A percentile compares a stretch with the other conserved stretches of the same genome.
Conservation (phyloP, 78 protist species). For the Emiliania huxleyi region DNA sequence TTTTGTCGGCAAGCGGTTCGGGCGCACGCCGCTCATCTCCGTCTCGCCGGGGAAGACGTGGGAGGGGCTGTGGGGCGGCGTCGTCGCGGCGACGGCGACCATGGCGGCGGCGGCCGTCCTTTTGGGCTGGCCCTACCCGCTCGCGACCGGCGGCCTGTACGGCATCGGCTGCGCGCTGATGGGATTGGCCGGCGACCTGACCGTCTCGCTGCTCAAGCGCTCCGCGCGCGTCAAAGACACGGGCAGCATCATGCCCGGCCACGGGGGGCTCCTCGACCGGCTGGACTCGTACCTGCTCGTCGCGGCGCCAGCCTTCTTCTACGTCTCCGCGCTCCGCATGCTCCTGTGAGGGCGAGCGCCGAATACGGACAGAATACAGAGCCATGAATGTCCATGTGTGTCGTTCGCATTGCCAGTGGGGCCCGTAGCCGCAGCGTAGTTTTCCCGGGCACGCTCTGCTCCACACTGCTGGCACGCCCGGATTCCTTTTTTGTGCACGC, state of each 20-base stretch:
- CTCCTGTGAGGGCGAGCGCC: too few species aligned
- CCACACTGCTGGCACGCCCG: too few species aligned
- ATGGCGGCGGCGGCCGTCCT: neutral
- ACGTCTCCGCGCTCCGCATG: neutral
- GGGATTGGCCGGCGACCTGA: neutral
- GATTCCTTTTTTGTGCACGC: too few species aligned
- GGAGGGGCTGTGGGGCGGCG: neutral
- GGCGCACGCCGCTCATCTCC: neutral
- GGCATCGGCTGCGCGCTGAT: neutral
- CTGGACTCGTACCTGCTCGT: neutral
- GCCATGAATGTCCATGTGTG: too few species aligned
- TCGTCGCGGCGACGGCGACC: neutral
- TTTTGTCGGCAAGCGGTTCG: constrained; percentile 8
- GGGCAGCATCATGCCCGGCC: neutral
- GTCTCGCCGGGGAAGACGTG: neutral
- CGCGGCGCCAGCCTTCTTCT: constrained; percentile 16
- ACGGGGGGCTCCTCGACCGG: constrained; percentile 18
- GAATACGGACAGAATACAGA: too few species aligned
- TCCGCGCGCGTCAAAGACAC: neutral
- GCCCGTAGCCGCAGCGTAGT: too few species aligned
- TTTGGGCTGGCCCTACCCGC: neutral
- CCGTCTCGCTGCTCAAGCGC: neutral
- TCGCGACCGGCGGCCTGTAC: neutral
- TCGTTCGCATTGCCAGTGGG: too few species aligned
- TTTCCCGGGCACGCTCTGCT: too few species aligned